Evolutionary conservation across 441 rosid species (phyloP).

Genomic region (Pelargonium fulgidum): DNA sequence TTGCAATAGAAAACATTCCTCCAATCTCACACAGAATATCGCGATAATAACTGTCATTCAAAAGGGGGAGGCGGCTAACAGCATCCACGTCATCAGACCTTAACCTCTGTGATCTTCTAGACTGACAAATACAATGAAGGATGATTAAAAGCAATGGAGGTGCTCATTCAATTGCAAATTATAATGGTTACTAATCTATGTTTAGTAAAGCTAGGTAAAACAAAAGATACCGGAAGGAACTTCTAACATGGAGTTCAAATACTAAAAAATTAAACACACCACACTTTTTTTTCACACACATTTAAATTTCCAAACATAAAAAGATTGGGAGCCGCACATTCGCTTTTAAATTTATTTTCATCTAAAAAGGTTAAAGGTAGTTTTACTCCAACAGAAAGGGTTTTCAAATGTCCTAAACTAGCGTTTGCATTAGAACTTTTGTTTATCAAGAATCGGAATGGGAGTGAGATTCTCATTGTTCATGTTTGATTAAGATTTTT

Average conservation of each 20-base stretch:
- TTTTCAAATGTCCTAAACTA: not conserved
- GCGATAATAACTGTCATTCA: conserved; percentile 59
- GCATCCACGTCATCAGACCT: conserved; percentile 98
- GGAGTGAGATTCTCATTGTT: too few species aligned
- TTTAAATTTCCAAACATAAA: not conserved
- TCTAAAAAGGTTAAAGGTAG: not conserved
- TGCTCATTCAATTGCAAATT: not conserved
- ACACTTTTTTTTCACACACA: not conserved
- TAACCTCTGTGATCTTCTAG: conserved; percentile 63
- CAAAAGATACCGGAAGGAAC: not conserved
- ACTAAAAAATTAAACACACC: too few species aligned
- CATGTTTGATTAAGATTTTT: too few species aligned
- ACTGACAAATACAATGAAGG: conserved; percentile 38
- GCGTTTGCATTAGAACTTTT: too few species aligned
- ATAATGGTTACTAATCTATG: not conserved
- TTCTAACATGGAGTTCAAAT: not conserved
- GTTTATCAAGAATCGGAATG: too few species aligned
- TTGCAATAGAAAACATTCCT: conserved; percentile 94
- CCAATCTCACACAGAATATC: conserved; percentile 86
- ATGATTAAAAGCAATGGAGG: conserved; percentile 20
- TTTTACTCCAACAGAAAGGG: conserved; percentile 3
- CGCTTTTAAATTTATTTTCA: not conserved
- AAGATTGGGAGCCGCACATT: not conserved
- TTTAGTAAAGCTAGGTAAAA: not conserved
- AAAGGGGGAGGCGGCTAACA: conserved; percentile 62